Evolutionary conservation across 2,329 filamentous ascomycete species (phyloP), one percentile per base, ranked within the genome.

Genomic region (Epichloe gansuensis): DNA sequence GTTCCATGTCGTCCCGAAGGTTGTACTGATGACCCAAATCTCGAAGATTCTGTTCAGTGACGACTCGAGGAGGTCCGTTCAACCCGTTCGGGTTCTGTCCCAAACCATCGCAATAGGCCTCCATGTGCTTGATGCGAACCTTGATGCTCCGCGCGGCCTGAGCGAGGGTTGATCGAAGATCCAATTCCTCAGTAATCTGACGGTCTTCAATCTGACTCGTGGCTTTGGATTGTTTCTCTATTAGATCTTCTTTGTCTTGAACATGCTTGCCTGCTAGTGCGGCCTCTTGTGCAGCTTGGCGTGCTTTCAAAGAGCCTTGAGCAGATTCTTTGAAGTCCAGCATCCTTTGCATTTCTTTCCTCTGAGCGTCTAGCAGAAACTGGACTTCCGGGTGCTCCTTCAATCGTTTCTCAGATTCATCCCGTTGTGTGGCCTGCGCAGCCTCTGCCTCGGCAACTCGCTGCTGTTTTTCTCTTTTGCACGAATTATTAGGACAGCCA

Each of bases 121-220:
- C 80, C 80, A 84, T 84, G 57, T 84, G 76, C 60, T 74, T 76
- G n/a, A 84, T 67, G 13, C 79, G 73, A 39, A 80, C 76, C 35
- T 69, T 70, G 39, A 82, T 72, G 56, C 75, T 79, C 53, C 71
- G 70, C 60, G 81, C 78, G 51, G 74, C 75, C 57, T 80, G 76
- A 50, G 81, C 75, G 15, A 82, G 64, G 0, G 70, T 71, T 4
- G 68, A 62, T 11, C 76, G 71, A 23, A 83, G 65, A 56, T 83
- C 80, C 68, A 82, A 76, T 64, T 84, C 81, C 8, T 77, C 79
- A 13, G 71, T 69, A n/a, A 84, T 74, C 60, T 84, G 80, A 7
- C 76, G 70, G 57, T 82, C 78, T 56, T 84, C 80, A 17, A 83
- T 70, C 53, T 80, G 74, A 38, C 70, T 64, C 3, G 76, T 68